Conservation (phyloP, 75 land plant species). For the Cryptomeria japonica region DNA sequence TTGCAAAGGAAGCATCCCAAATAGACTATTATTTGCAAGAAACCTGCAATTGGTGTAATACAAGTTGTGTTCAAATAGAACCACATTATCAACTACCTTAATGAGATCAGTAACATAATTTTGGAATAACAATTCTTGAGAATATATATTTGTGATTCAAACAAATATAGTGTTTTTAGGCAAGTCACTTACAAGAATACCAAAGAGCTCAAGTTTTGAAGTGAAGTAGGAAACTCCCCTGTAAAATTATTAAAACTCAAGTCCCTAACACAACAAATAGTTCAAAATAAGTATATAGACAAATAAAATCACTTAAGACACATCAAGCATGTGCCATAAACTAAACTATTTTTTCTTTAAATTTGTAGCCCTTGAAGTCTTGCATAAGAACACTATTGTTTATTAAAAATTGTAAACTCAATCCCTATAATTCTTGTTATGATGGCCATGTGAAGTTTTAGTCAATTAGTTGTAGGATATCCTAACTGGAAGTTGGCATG, state of each 20-base stretch:
- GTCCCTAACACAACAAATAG: background rate
- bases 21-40: too few species aligned
- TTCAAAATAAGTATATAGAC: background rate
- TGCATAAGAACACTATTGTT: background rate
- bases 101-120: too few species aligned
- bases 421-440: background rate
- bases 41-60: too few species aligned
- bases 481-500: too few species aligned
- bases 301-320: background rate
- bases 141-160: background rate
- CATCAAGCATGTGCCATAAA: background rate
- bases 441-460: background rate
- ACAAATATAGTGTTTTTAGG: background rate
- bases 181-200: background rate
- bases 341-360: too few species aligned
- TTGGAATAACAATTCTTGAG: background rate
- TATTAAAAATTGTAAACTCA: background rate
- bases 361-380: background rate
- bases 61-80: too few species aligned
- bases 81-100: too few species aligned
- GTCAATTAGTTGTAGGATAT: too few species aligned
- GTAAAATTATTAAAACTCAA: slow-evolving; percentile 11
- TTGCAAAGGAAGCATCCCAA: too few species aligned
- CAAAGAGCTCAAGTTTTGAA: slow-evolving; percentile 5
- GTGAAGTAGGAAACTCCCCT: background rate